Conservation (phyloP, 805 yeast species). For the Wickerhamomyces subpelliculosus region DNA sequence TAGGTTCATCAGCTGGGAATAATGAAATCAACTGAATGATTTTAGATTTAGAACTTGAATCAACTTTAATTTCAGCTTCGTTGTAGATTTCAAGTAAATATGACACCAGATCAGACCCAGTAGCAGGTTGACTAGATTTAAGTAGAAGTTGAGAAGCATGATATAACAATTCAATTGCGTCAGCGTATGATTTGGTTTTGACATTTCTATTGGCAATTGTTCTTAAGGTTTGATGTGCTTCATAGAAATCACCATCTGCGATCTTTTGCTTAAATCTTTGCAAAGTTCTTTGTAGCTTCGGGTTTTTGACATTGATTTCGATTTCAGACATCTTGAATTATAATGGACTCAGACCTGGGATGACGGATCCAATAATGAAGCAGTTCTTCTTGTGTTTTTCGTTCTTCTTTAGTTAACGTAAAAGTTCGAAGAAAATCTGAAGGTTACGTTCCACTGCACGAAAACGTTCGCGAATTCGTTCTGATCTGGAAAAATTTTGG, state of each 20-base stretch:
- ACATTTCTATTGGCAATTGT: conserved; percentile 85
- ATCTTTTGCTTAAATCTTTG: conserved; percentile 64
- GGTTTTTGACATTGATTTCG: conserved; percentile 13
- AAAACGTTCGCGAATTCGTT: no score
- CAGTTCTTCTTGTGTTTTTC: no score
- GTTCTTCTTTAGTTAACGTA: no score
- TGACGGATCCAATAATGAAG: no score
- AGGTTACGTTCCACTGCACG: no score
- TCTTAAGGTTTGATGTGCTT: conserved; percentile 91
- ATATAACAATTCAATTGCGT: conserved; percentile 68
- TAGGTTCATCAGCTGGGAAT: conserved; percentile 45
- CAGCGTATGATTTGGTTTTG: conserved; percentile 54
- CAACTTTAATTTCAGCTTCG: conserved; percentile 37
- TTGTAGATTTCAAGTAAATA: conserved; percentile 69
- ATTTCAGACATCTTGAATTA: conserved; percentile 8
- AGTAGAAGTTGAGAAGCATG: conserved; percentile 66
- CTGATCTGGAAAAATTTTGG: no score
- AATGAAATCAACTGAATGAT: conserved; percentile 40
- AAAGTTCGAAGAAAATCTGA: no score
- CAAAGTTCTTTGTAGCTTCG: conserved; percentile 51
- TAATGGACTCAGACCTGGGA: no score
- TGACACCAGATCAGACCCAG: conserved; percentile 69
- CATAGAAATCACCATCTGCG: conserved; percentile 73
- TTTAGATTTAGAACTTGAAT: conserved; percentile 37
- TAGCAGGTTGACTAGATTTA: conserved; percentile 66